Evolutionary conservation across 164 flowering plant species (phyloP).

Genomic region (Malania oleifera): DNA sequence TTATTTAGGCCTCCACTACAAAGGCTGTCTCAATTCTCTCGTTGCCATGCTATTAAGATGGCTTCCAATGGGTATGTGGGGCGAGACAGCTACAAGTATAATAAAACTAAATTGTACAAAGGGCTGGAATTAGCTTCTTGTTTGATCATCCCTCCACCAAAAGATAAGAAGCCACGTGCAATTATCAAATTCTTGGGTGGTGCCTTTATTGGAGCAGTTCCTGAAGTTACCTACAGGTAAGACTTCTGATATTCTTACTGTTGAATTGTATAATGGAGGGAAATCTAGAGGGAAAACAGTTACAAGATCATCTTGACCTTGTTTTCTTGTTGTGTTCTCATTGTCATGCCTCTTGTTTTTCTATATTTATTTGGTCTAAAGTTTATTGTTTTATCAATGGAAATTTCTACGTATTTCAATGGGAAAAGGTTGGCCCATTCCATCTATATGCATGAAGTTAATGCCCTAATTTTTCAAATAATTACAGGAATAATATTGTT

Average conservation of each 20-base stretch:
- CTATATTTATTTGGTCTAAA: no score
- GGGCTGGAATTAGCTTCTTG: constrained; percentile 67
- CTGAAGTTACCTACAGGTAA: constrained; percentile 86
- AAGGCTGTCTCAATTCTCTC: not conserved
- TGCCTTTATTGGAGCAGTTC: constrained; percentile 92
- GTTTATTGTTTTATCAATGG: no score
- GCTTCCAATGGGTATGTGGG: constrained; percentile 33
- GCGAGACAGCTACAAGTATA: constrained; percentile 8
- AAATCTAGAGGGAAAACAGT: no score
- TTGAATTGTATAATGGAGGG: no score
- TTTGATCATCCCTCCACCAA: constrained; percentile 66
- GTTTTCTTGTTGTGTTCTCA: no score
- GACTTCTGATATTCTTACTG: not conserved
- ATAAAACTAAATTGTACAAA: constrained; percentile 29
- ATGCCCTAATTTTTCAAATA: no score
- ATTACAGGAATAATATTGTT: no score
- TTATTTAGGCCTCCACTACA: not conserved
- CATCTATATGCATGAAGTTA: no score
- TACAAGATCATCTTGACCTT: no score
- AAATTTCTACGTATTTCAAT: no score
- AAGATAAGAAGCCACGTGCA: constrained; percentile 59
- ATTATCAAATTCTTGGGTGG: constrained; percentile 87
- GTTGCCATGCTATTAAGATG: constrained; percentile 13
- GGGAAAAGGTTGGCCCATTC: no score
- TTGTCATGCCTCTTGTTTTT: no score